Evolutionary conservation across 2,329 filamentous ascomycete genomes (phyloP).

Genomic region (Pezicula carpinea): DNA sequence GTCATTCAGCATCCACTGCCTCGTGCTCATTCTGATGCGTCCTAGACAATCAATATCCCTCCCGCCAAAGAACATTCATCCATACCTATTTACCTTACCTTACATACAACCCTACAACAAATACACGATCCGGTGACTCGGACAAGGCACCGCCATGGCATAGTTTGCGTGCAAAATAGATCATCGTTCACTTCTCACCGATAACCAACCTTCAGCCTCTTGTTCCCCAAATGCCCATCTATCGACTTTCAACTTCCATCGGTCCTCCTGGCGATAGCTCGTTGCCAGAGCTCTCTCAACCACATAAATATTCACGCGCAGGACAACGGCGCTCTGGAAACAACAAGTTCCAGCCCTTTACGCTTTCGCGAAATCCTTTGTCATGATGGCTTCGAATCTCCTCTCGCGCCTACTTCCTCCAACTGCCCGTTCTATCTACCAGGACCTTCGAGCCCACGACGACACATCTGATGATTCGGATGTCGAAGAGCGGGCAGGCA

Average conservation of each 20-base stretch:
- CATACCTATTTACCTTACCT: no score
- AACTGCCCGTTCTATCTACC: constrained; percentile 29
- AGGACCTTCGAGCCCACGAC: constrained; percentile 28
- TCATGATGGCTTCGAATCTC: constrained; percentile 29
- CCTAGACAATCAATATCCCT: no score
- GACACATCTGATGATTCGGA: constrained; percentile 24
- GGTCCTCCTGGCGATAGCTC: constrained; percentile 12
- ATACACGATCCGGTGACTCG: constrained; percentile 11
- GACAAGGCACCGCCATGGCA: constrained; percentile 15
- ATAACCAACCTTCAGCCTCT: not conserved
- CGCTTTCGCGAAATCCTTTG: constrained; percentile 1
- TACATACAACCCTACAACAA: no score
- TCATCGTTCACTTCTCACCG: constrained; percentile 1
- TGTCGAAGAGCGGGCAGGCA: constrained; percentile 27
- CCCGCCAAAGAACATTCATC: no score
- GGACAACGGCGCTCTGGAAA: not conserved
- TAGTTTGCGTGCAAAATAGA: constrained; percentile 4
- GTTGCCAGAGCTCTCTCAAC: not conserved
- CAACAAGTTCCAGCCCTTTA: not conserved
- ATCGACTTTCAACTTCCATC: constrained; percentile 10
- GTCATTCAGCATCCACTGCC: no score
- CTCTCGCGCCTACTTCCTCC: constrained; percentile 28
- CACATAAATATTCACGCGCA: no score
- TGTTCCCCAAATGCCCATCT: constrained; percentile 14
- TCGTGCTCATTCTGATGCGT: no score